Conservation (phyloP, 83 land plant species). For the Picea abies region DNA sequence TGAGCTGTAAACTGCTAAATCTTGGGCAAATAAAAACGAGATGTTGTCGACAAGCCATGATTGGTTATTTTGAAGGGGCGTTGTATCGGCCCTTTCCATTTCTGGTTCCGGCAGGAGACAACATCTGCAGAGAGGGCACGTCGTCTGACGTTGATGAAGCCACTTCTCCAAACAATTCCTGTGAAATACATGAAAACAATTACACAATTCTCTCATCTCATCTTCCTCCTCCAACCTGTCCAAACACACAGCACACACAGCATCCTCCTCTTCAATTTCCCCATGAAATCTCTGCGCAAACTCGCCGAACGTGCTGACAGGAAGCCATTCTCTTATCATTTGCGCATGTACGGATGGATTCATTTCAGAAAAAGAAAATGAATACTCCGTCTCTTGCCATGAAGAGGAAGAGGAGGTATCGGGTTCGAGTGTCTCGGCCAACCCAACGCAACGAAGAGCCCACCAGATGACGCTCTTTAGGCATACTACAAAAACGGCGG, state of each 20-base stretch:
- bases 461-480: background rate
- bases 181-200: slow-evolving; percentile 48
- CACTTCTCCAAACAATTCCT: slow-evolving; percentile 41
- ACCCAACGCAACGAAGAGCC: background rate
- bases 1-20: no score
- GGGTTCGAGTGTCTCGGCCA: background rate
- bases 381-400: no score
- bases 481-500: background rate
- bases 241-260: slow-evolving; percentile 41
- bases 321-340: background rate
- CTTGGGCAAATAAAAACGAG: no score
- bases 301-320: background rate
- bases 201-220: slow-evolving; percentile 25
- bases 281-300: background rate
- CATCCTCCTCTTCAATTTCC: background rate
- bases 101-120: no score
- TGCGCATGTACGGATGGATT: no score
- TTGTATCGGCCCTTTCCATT: no score
- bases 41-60: no score
- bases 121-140: slow-evolving; percentile 52
- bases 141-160: slow-evolving; percentile 28
- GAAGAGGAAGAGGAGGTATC: no score
- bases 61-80: no score
- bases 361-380: no score
- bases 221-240: slow-evolving; percentile 36